Percentiles rank a stretch among this genome's conserved stretches.
These are phyloP conservation scores for Draba incana DNA, from an alignment of 345 rosid genomes.

Conservation along the genomic window DNA sequence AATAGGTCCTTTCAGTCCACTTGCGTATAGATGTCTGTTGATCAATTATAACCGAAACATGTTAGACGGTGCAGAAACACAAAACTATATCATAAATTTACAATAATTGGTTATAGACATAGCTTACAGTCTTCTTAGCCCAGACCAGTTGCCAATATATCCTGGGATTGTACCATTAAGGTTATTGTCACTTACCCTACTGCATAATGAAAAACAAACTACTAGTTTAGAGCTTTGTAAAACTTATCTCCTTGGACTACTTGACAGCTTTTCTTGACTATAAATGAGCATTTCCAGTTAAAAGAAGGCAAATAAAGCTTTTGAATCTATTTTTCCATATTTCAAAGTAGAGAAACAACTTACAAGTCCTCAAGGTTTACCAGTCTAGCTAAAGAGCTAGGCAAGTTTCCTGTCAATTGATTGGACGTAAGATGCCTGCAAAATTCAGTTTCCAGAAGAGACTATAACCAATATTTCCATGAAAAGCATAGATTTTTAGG, in stretches of 20 bases:
- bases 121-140: constrained; percentile 61
- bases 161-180: constrained; percentile 65
- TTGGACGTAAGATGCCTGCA: constrained; percentile 52
- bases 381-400: constrained; percentile 40
- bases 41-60: background rate
- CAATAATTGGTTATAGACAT: too few species aligned
- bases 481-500: too few species aligned
- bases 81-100: background rate
- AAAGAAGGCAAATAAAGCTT: too few species aligned
- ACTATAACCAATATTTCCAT: background rate
- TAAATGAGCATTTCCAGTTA: too few species aligned
- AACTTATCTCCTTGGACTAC: too few species aligned
- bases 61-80: constrained; percentile 2
- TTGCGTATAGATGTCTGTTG: constrained; percentile 46
- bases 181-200: constrained; percentile 73
- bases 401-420: constrained; percentile 45
- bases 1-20: constrained; percentile 56
- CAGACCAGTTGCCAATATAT: constrained; percentile 60
- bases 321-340: too few species aligned
- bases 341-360: background rate
- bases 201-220: constrained; percentile 33
- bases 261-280: too few species aligned
- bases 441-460: background rate
- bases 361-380: constrained; percentile 35
- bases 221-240: background rate